Base-by-base conservation (phyloP, 768 basidiomycete genomes). In the Asterophora lycoperdoides region DNA sequence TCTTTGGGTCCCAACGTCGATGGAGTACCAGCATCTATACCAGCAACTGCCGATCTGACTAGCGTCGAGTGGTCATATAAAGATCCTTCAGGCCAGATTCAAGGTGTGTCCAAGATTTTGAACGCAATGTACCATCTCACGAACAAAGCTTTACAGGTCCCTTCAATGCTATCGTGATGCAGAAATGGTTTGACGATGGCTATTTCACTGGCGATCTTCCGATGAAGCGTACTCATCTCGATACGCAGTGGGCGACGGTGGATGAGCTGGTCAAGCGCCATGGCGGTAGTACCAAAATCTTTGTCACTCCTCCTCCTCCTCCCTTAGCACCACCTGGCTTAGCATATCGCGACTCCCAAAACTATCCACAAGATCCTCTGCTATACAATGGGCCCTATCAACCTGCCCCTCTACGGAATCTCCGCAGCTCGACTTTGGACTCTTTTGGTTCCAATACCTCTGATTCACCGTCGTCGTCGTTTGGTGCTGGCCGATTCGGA, bases 161-260 rank as follows among this genome's bases (percentile, higher is more conserved):
- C 5, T 97, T 95, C 75, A 78, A 77, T 38, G 91, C 90, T 20
- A 81, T 86, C 52, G 57, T 87, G 46, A 95, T 97, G 93, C 93
- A 95, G 70, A 89, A 89, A 60, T 96, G 93, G 93, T 85, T 83
- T 62, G 83, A 90, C 43, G 88, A 87, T 58, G 88, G 89, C 13
- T 97, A 94, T 67, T 97, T 97, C 60, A 72, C 80, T 8, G 71
- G 83, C 20, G 84, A 90, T 53, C 76, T 97, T 19, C 81, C 89
- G 29, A 85, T 94, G 81, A 90, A 86, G 62, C 82, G 93, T 39
- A 80, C 78, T n/a, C 74, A 79, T 53, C 54, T 86, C 44, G 89
- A 91, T 61, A 58, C 60, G 10, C 77, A 83, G 10, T 91, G 85
- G 85, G 77, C 71, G 43, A 70, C 83, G 41, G 80, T 90, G 7